Evolutionary conservation across 306 rosid genomes (phyloP), one percentile per base, ranked within the genome.

Genomic region (Mimosa pudica): DNA sequence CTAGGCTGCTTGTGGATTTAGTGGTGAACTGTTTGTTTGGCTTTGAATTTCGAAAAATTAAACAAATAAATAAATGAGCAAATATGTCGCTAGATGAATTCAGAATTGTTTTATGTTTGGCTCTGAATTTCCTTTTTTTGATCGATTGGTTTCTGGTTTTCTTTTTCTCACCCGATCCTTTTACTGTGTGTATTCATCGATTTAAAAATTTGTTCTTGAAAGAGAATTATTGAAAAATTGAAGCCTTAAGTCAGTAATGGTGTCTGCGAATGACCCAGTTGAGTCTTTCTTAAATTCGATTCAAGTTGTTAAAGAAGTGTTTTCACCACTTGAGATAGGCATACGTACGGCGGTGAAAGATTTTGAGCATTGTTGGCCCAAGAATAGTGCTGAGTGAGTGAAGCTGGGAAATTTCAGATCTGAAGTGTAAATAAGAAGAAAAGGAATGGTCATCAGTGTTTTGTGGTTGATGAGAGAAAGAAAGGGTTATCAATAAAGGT

Each of bases 1-100:
- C 78, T 91, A 93, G 10, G 99, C 99, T 60, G 99, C 99, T 85
- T 91, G 98, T 51, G 88, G 83, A 82, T 96, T 96, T 55, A 96
- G 87, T 9, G 99, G 99, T n/a, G 97, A 93, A 78, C 93, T 92
- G 62, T 82, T 82, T 92, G 82, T 91, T 94, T 62, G 97, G 98
- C 80, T 94, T 97, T 93, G 86, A 68, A 82, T 57, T 63, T 64
- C 32, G 41, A 24, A 45, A 17, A 45, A 36, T 30, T 1, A 24
- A 55, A 5, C 8, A 30, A 35, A 63, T 10, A 52, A 47, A 33
- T 20, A 33, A 12, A 33, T 6, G 32, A 32, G 62, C 62, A 55
- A 55, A 44, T 57, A 24, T 24, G 0, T 13, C 13, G 33, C 32
- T 55, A 10, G 20, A 16, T 44, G 44, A 18, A 68, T n/a, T 42